A percentile compares a stretch with the other conserved stretches of the same genome.
phyloP scores from a whole-genome alignment of 163 green algal genomes.

The Scenedesmus sp. region DNA sequence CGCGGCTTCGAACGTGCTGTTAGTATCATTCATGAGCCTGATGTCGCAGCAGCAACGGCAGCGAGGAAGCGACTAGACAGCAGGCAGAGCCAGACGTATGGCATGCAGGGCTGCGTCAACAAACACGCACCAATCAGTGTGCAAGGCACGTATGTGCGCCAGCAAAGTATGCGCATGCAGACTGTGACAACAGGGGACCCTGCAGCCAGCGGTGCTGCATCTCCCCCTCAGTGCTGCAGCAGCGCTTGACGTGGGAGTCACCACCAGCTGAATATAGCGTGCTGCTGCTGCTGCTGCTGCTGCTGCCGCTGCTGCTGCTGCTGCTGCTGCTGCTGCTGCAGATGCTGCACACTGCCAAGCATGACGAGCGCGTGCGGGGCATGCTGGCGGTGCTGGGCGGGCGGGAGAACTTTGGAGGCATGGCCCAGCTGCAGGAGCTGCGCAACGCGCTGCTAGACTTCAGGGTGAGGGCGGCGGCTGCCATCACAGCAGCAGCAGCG shows the following conservation, averaged over 20 bases:
- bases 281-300: not conserved
- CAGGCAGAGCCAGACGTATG: too few relatives aligned
- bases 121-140: too few relatives aligned
- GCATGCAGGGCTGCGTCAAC: too few relatives aligned
- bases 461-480: slow-evolving; percentile 45
- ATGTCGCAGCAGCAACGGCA: not conserved
- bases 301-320: slow-evolving; percentile 64
- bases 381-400: slow-evolving; percentile 67
- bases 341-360: slow-evolving; percentile 65
- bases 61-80: not conserved
- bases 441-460: slow-evolving; percentile 70
- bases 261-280: too few relatives aligned
- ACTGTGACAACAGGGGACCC: not conserved
- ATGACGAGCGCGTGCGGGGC: slow-evolving; percentile 71
- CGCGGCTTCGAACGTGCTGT: not conserved
- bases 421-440: slow-evolving; percentile 78
- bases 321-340: slow-evolving; percentile 54
- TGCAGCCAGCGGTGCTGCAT: too few relatives aligned
- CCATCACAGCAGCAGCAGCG: not conserved
- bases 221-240: too few relatives aligned
- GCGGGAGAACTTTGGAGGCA: slow-evolving; percentile 64
- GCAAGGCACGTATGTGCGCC: too few relatives aligned
- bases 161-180: not conserved
- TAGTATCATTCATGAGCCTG: not conserved
- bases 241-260: too few relatives aligned